Evolutionary conservation across 768 basidiomycete genomes (phyloP).

Genomic region (Galerina sulciceps): DNA sequence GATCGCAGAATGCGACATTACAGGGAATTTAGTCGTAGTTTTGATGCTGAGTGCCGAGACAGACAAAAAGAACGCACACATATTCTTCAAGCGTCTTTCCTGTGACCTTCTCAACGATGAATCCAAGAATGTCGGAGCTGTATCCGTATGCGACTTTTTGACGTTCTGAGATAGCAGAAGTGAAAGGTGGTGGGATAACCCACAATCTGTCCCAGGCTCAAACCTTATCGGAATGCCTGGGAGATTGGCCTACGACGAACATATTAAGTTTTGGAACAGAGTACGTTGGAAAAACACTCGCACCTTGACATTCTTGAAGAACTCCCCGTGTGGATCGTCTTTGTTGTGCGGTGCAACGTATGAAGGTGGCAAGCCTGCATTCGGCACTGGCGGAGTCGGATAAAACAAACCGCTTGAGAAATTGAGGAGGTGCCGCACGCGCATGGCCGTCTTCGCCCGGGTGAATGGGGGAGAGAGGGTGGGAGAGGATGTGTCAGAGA

Average conservation of each 20-base stretch:
- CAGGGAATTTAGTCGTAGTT: neutral
- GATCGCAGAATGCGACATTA: neutral
- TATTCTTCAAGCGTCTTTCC: constrained; percentile 31
- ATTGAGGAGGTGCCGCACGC: constrained; percentile 33
- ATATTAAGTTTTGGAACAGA: neutral
- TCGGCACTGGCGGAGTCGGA: constrained; percentile 2
- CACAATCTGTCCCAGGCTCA: constrained; percentile 36
- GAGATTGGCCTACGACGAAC: constrained; percentile 20
- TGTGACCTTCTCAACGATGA: constrained; percentile 29
- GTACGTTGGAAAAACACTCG: neutral
- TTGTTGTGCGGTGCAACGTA: constrained; percentile 22
- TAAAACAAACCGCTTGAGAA: constrained; percentile 36
- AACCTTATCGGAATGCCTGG: constrained; percentile 30
- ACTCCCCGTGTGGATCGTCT: constrained; percentile 19
- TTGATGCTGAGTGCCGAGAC: too few relatives aligned
- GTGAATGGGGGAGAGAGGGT: constrained; percentile 12
- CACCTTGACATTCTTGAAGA: constrained; percentile 25
- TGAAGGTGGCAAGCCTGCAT: constrained; percentile 12
- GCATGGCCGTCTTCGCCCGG: constrained; percentile 26
- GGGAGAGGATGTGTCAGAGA: constrained; percentile 16
- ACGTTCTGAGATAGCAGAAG: neutral
- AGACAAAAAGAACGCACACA: constrained; percentile 21
- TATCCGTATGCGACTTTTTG: constrained; percentile 32
- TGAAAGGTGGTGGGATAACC: neutral
- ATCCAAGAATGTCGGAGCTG: constrained; percentile 29